Conservation (phyloP, 2,329 filamentous ascomycete genomes). For the Paraconiothyrium brasiliense region DNA sequence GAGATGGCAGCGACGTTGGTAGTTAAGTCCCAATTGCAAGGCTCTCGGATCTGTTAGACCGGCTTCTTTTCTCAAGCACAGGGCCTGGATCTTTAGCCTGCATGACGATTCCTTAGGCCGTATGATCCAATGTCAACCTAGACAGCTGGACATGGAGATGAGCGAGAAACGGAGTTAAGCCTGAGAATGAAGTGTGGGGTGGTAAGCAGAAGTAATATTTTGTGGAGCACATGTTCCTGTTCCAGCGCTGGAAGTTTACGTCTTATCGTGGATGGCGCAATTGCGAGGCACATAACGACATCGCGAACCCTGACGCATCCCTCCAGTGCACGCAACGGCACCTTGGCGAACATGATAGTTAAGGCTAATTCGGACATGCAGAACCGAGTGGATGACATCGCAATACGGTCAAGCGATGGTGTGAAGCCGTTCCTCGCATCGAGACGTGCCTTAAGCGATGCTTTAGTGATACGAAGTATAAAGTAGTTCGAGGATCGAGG, state of each 20-base stretch:
- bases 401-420: not conserved
- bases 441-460: not conserved
- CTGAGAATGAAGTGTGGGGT: not conserved
- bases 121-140: constrained; percentile 15
- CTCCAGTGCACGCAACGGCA: not conserved
- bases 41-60: constrained; percentile 11
- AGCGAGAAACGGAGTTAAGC: constrained; percentile 13
- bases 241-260: not conserved
- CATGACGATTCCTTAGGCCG: constrained; percentile 24
- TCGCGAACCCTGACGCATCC: constrained; percentile 20
- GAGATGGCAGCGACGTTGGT: not conserved
- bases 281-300: constrained; percentile 27
- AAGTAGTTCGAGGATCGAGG: not conserved
- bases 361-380: not conserved
- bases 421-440: not conserved
- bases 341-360: not conserved
- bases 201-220: too few species aligned
- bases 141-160: not conserved
- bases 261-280: constrained; percentile 25
- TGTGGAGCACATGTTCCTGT: not conserved
- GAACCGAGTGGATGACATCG: not conserved
- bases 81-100: not conserved
- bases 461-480: too few species aligned
- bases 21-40: not conserved
- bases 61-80: not conserved